These are phyloP conservation scores for Paramecium pentaurelia DNA, from an alignment of 73 alveolate genomes.

Conservation along the genomic window DNA sequence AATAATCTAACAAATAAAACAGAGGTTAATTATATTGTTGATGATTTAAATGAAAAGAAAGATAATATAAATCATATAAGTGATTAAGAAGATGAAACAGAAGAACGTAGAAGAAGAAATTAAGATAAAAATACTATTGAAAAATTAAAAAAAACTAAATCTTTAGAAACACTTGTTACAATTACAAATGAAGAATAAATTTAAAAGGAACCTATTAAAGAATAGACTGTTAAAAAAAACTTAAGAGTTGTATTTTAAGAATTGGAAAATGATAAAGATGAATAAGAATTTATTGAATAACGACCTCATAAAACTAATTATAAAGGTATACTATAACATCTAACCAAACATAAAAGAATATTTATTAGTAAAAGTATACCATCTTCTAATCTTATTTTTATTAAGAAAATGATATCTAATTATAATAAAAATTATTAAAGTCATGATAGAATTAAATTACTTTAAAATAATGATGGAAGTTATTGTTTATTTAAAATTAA, in stretches of 20 bases:
- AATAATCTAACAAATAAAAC: background rate
- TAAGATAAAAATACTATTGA: background rate
- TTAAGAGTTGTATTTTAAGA: background rate
- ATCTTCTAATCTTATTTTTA: background rate
- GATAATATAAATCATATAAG: background rate
- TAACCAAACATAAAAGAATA: conserved; percentile 32
- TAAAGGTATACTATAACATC: conserved; percentile 14
- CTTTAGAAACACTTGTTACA: background rate
- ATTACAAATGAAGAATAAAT: background rate
- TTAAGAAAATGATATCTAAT: conserved; percentile 21
- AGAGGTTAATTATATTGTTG: background rate
- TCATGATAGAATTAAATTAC: conserved; percentile 37
- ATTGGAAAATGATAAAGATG: background rate
- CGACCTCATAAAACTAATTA: conserved; percentile 10
- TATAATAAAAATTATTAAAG: background rate
- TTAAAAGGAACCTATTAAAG: background rate
- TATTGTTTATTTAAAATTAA: conserved; percentile 3
- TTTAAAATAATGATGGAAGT: conserved; percentile 10
- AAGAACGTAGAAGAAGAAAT: conserved; percentile 39
- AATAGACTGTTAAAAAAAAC: background rate
- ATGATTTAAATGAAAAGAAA: background rate
- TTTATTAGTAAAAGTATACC: background rate
- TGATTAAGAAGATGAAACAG: conserved; percentile 11
- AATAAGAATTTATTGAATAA: background rate
- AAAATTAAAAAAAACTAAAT: conserved; percentile 5